Percentiles rank a stretch among this genome's conserved stretches.
Evolutionary conservation across 768 basidiomycete species (phyloP).

Genomic region (Cytidiella melzeri): DNA sequence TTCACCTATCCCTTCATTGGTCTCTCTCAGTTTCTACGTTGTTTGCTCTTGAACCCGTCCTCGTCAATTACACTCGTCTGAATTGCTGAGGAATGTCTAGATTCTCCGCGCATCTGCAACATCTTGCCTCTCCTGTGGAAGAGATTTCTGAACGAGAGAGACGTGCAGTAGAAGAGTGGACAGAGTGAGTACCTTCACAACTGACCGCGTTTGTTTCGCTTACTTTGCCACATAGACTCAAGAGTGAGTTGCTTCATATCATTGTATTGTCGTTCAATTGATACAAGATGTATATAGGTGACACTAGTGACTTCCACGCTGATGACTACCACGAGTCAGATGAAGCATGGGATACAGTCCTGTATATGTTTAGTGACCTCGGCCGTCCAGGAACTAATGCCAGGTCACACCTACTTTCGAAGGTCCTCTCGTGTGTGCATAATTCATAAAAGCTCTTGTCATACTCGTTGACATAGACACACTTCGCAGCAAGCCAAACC

Average conservation of each 20-base stretch:
- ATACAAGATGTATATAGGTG: not conserved
- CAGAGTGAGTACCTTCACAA: constrained; percentile 13
- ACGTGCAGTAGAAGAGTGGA: constrained; percentile 23
- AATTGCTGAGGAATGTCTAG: too few relatives aligned
- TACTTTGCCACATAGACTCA: not conserved
- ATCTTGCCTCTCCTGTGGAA: constrained; percentile 15
- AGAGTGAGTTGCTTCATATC: not conserved
- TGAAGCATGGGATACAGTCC: constrained; percentile 17
- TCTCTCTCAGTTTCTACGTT: too few relatives aligned
- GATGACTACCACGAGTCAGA: constrained; percentile 9
- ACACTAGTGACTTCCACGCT: not conserved
- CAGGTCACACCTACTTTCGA: constrained; percentile 7
- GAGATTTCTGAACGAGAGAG: constrained; percentile 21
- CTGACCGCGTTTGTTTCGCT: not conserved
- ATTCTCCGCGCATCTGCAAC: constrained; percentile 12
- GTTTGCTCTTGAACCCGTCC: too few relatives aligned
- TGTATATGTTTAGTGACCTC: constrained; percentile 11
- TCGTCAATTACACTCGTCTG: too few relatives aligned
- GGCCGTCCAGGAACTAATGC: not conserved
- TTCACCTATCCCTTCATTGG: too few relatives aligned
- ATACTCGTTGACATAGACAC: not conserved
- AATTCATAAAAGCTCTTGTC: not conserved
- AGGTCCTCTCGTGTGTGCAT: constrained; percentile 6
- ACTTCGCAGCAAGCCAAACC: constrained; percentile 20
- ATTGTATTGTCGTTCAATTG: not conserved